Percentiles rank a stretch among this genome's conserved stretches.
phyloP scores from a whole-genome alignment of 129 eudicot species.

The Tagetes patula region DNA sequence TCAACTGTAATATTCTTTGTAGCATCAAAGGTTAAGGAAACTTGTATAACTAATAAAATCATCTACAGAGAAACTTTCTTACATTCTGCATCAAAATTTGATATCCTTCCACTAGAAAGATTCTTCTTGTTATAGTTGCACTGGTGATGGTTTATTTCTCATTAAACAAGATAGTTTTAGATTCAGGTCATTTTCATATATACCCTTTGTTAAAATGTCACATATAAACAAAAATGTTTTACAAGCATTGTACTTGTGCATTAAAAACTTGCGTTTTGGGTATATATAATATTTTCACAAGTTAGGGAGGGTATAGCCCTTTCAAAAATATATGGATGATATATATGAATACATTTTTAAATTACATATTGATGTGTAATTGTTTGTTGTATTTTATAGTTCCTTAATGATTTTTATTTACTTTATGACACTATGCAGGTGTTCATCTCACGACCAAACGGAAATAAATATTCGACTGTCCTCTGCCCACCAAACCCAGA shows the following conservation, averaged over 20 bases:
- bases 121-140: conserved; percentile 14
- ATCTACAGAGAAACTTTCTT: not conserved
- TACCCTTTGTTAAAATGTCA: not conserved
- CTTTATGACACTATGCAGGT: conserved; percentile 47
- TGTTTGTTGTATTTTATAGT: conserved; percentile 7
- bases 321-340: not conserved
- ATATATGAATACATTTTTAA: not conserved
- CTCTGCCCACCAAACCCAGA: conserved; percentile 68
- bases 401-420: not conserved
- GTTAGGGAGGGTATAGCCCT: not conserved
- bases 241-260: not conserved
- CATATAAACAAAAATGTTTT: not conserved
- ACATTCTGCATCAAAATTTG: conserved; percentile 1
- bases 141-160: conserved; percentile 8
- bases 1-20: conserved; percentile 2
- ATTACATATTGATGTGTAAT: conserved; percentile 1
- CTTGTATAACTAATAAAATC: conserved; percentile 3
- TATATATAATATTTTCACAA: not conserved
- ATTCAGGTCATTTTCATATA: not conserved
- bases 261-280: not conserved
- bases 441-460: conserved; percentile 82
- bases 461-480: conserved; percentile 71
- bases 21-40: conserved; percentile 5
- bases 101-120: conserved; percentile 15
- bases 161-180: not conserved